Evolutionary conservation across 306 rosid species (phyloP), one percentile per base, ranked within the genome.

Genomic region (Corylus heterophylla): DNA sequence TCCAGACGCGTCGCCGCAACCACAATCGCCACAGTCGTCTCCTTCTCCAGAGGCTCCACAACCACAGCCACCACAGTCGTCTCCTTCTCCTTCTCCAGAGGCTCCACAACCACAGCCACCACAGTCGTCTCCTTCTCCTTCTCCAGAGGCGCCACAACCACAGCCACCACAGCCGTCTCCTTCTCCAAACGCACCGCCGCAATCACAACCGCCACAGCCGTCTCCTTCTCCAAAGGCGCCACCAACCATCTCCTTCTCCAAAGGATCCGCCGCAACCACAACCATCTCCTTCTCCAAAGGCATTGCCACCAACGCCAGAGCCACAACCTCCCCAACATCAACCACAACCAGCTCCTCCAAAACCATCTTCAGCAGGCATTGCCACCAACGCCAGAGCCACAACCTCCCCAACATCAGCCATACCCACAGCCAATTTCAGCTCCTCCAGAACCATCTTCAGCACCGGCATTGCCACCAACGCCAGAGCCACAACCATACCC

Each of bases 391-490:
- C 44, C 4, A 39, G 4, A 4, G 44, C 44, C 44, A 39, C 44
- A 39, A 39, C 8, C 45, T 42, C 45, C 45, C 45, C 45, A 42
- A 42, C 45, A 6, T 16, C 13, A 4, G 2, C 59, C 54, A 0
- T 39, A 54, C 1, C 75, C 84, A 64, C 61, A 75, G 7, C 76
- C 74, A 0, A 13, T 66, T n/a, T 50, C 62, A 0, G 25, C 37
- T 2, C 54, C 71, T 31, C 74, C 81, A 51, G 44, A 39, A 39
- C 29, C 76, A 35, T 25, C 61, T 12, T 63, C 76, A 13, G 17
- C 62, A 48, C 58, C 45, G 37, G 61, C 76, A 16, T 8, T 27
- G 4, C 29, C 31, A 20, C 6, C 39, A 16, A 22, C 58, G 44
- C 44, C 4, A 39, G 4, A 4, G 44, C 44, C 44, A 39, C 44